Evolutionary conservation across 2,329 filamentous ascomycete genomes (phyloP).

Genomic region (Onygena corvina): DNA sequence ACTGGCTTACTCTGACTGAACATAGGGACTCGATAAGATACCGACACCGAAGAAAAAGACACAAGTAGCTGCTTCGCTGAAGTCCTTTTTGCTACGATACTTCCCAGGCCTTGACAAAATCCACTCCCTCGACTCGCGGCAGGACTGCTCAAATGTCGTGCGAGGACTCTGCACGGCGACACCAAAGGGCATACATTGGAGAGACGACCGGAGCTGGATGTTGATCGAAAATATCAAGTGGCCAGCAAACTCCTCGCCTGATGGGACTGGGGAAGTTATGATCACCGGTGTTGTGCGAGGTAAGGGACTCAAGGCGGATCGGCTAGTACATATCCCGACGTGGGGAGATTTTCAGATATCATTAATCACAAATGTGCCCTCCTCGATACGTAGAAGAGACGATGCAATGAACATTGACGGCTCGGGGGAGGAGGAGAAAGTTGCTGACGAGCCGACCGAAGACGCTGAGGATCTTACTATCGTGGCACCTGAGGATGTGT

Average conservation of each 20-base stretch:
- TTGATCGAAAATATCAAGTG: conserved; percentile 71
- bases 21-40: conserved; percentile 54
- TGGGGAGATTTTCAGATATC: conserved; percentile 91
- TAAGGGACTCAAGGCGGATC: conserved; percentile 74
- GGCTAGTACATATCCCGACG: conserved; percentile 79
- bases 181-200: conserved; percentile 89
- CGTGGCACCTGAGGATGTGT: conserved; percentile 72
- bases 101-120: conserved; percentile 87
- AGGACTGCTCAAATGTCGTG: conserved; percentile 84
- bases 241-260: conserved; percentile 43
- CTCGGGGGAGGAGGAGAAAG: conserved; percentile 32
- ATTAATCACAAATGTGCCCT: conserved; percentile 67
- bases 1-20: background rate
- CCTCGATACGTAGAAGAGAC: conserved; percentile 42
- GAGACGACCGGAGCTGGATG: conserved; percentile 94
- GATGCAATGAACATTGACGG: conserved; percentile 59
- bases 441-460: conserved; percentile 59
- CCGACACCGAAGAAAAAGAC: conserved; percentile 67
- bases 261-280: conserved; percentile 46
- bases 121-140: conserved; percentile 72
- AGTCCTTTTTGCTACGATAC: conserved; percentile 88
- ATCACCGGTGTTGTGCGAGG: conserved; percentile 79
- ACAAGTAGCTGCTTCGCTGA: conserved; percentile 68
- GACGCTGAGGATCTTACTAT: conserved; percentile 74
- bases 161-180: conserved; percentile 82